Evolutionary conservation across 495 filamentous ascomycete species (phyloP).

Genomic region (Schizothecium vesticola): DNA sequence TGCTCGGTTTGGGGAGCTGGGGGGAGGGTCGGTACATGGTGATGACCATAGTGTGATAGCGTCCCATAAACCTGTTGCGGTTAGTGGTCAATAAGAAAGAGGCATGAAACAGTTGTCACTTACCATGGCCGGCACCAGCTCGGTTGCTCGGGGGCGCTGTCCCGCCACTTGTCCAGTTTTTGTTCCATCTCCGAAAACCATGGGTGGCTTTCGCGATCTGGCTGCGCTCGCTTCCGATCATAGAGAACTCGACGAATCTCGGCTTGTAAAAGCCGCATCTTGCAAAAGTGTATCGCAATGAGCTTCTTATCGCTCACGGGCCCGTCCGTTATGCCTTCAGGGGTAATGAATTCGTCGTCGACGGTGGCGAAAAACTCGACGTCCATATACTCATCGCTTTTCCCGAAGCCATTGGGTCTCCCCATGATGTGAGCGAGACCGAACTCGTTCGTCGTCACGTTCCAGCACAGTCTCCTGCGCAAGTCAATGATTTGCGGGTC

Average conservation of each 20-base stretch:
- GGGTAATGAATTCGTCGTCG: slow-evolving; percentile 73
- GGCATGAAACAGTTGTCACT: slow-evolving; percentile 3
- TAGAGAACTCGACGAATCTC: slow-evolving; percentile 83
- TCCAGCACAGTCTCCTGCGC: slow-evolving; percentile 82
- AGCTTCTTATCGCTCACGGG: slow-evolving; percentile 70
- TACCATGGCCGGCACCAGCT: slow-evolving; percentile 52
- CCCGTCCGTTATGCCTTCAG: slow-evolving; percentile 65
- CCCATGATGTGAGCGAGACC: slow-evolving; percentile 83
- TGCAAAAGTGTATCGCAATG: slow-evolving; percentile 85
- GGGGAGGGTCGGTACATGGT: slow-evolving; percentile 82
- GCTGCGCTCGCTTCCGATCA: slow-evolving; percentile 66
- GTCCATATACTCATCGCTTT: slow-evolving; percentile 70
- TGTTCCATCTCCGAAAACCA: slow-evolving; percentile 79
- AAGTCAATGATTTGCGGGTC: slow-evolving; percentile 77
- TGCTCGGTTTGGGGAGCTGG: slow-evolving; percentile 77
- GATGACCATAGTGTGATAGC: slow-evolving; percentile 79
- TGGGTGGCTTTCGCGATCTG: slow-evolving; percentile 67
- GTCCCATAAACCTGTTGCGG: slow-evolving; percentile 61
- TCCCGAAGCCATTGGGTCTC: slow-evolving; percentile 74
- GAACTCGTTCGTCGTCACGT: slow-evolving; percentile 75
- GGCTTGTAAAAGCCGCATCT: slow-evolving; percentile 81
- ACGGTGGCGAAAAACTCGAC: slow-evolving; percentile 74
- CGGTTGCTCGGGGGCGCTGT: slow-evolving; percentile 40
- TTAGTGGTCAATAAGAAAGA: background rate
- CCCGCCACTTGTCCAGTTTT: slow-evolving; percentile 69